Evolutionary conservation across 192 early-diverging fungal genomes (phyloP), one percentile per base, ranked within the genome.

Genomic region (Diversispora epigaea): DNA sequence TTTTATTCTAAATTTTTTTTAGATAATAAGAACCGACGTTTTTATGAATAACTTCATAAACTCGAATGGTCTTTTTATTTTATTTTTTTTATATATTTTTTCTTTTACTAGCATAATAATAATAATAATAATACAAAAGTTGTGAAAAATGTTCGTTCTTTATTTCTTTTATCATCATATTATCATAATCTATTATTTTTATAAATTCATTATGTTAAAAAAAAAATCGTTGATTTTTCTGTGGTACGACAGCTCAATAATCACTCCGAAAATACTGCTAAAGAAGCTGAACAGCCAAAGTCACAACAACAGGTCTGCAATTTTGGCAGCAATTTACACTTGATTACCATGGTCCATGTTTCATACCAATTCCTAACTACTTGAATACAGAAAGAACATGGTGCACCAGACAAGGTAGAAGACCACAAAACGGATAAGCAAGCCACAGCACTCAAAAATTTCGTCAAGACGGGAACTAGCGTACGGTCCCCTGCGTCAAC

Each of bases 251-350:
- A 54, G 50, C 50, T 54, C 43, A 63, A 41, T 17, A 73, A 73
- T 25, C 21, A 63, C 22, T 17, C 68, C 19, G 77, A 71, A 50
- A 60, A 43, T 22, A 58, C 68, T 61, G 43, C 68, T 39, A 64
- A 75, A 55, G 73, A 74, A 70, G 76, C 67, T 63, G 71, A 73
- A 73, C 71, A 73, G 17, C 58, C 56, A 63, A 73, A 73, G 47
- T 25, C 70, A 45, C 71, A 60, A 22, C 32, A 22, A 73, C 71
- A 73, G 71, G 71, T 73, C 45, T 62, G 71, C 40, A 62, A 22
- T 62, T 73, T 63, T 64, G 62, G 62, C 62, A 64, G 62, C 62
- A 64, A 64, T 64, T 64, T 64, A 64, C 62, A n/a, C 62, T 41
- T 64, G 62, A 64, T 64, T 64, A 64, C 32, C 17, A 64, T 41